A percentile compares a stretch with the other conserved stretches of the same genome.
Conservation (phyloP, 2,329 filamentous ascomycete species). For the Colletotrichum spinosum region DNA sequence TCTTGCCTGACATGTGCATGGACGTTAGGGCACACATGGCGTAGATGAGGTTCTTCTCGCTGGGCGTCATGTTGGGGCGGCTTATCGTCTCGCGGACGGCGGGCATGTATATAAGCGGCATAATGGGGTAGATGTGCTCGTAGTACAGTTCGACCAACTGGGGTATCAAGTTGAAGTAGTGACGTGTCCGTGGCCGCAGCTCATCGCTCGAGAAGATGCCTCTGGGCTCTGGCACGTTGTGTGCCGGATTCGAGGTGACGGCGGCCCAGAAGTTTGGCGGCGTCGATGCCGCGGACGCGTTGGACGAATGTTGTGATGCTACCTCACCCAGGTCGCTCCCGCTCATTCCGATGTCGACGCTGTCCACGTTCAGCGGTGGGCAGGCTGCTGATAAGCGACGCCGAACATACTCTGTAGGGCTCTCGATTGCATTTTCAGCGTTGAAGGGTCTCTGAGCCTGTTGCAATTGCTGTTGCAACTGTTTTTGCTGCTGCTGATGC, state of each 20-base stretch:
- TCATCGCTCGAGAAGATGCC: conserved; percentile 55
- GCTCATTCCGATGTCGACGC: conserved; percentile 35
- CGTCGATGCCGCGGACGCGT: conserved; percentile 41
- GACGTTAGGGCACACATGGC: conserved; percentile 68
- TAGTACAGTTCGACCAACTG: conserved; percentile 72
- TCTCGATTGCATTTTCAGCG: conserved; percentile 43
- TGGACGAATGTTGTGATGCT: conserved; percentile 33
- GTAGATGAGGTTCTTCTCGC: conserved; percentile 61
- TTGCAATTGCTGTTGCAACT: background rate
- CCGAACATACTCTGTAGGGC: conserved; percentile 47
- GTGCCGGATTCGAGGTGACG: conserved; percentile 44
- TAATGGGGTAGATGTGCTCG: conserved; percentile 71
- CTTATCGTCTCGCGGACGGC: conserved; percentile 61
- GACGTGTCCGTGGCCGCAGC: conserved; percentile 53
- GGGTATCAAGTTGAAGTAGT: conserved; percentile 61
- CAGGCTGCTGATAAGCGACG: conserved; percentile 38
- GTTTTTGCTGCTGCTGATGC: conserved; percentile 45
- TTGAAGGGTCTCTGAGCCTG: conserved; percentile 23
- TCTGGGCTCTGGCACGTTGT: conserved; percentile 48
- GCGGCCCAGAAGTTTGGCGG: conserved; percentile 45
- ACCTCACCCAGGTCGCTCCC: conserved; percentile 35
- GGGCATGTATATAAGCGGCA: conserved; percentile 71
- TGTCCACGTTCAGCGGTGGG: conserved; percentile 38
- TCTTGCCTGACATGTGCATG: conserved; percentile 61
- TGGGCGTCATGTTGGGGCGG: conserved; percentile 49